A percentile compares a stretch with the other conserved stretches of the same genome.
These are phyloP conservation scores for Nicotiana undulata DNA, from an alignment of 257 asterid species.

Conservation along the genomic window DNA sequence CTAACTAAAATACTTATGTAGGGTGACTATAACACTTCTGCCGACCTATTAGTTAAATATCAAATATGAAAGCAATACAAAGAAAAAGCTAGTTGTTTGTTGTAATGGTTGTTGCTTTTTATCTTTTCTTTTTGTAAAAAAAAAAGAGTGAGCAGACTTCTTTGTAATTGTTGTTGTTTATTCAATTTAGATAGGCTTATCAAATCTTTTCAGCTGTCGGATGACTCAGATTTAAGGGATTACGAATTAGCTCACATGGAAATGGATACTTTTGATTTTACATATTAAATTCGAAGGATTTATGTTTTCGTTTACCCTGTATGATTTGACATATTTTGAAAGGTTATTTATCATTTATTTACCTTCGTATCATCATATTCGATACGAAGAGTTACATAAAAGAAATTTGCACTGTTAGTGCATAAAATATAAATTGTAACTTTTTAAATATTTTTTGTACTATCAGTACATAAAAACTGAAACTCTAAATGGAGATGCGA, in stretches of 20 bases:
- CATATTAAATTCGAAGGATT: neutral
- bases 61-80: neutral
- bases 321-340: neutral
- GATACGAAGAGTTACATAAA: too few relatives aligned
- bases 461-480: neutral
- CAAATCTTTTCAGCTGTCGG: neutral
- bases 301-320: neutral
- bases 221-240: conserved; percentile 2
- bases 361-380: too few relatives aligned
- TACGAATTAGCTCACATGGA: conserved; percentile 10
- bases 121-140: neutral
- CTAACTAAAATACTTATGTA: neutral
- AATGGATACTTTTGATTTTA: conserved; percentile 31
- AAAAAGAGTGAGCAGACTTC: neutral
- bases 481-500: neutral
- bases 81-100: neutral
- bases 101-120: neutral
- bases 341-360: neutral
- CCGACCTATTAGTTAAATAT: neutral
- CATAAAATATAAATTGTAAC: too few relatives aligned
- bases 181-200: neutral
- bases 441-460: neutral
- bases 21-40: neutral
- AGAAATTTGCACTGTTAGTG: neutral
- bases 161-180: neutral